Conservation (phyloP, 805 yeast species). For the Candida nemodendra region DNA sequence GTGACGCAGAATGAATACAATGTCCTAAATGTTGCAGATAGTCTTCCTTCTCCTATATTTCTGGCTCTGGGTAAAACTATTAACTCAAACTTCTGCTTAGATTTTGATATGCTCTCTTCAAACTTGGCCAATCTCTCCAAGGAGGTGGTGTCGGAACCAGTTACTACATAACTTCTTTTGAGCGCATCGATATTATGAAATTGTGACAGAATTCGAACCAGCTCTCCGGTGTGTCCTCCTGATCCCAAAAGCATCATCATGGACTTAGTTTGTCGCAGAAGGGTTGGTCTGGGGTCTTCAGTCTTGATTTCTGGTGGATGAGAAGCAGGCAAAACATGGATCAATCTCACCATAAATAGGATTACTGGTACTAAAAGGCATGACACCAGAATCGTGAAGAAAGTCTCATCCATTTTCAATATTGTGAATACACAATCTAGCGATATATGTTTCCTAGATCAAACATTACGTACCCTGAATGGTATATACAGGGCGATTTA, state of each 20-base stretch:
- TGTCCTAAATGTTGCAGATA: constrained; percentile 34
- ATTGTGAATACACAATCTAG: too few relatives aligned
- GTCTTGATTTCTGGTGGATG: not conserved
- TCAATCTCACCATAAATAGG: constrained; percentile 13
- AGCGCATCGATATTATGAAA: constrained; percentile 30
- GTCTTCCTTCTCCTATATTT: constrained; percentile 37
- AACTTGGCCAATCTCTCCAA: constrained; percentile 37
- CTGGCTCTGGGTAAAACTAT: constrained; percentile 33
- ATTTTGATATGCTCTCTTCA: constrained; percentile 28
- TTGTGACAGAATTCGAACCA: constrained; percentile 64
- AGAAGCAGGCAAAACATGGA: constrained; percentile 26
- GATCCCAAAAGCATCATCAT: constrained; percentile 79
- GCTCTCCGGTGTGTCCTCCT: constrained; percentile 97
- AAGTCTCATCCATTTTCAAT: constrained; percentile 2
- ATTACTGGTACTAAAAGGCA: constrained; percentile 10
- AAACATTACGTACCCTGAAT: too few relatives aligned
- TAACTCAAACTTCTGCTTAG: constrained; percentile 20
- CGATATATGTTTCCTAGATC: too few relatives aligned
- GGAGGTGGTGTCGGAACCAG: constrained; percentile 49
- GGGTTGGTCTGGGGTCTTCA: not conserved
- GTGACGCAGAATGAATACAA: constrained; percentile 31
- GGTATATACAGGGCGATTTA: too few relatives aligned
- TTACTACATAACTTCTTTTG: constrained; percentile 30
- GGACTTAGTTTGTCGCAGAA: constrained; percentile 1
- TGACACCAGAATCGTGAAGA: not conserved